phyloP scores from a whole-genome alignment of 1,284 basidiomycete species.

The Quambalaria eucalypti region DNA sequence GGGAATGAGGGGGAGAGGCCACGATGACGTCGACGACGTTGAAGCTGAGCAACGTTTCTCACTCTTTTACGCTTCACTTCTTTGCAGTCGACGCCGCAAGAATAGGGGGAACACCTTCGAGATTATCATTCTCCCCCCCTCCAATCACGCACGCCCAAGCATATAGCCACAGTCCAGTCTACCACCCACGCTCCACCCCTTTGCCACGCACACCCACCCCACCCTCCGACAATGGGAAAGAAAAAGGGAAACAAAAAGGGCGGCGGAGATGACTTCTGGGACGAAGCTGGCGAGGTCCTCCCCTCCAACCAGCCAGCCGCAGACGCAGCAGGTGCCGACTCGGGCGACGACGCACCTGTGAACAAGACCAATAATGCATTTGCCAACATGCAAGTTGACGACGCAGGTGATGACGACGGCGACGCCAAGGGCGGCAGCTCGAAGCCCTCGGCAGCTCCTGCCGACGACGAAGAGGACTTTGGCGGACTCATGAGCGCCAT shows the following conservation, averaged over 20 bases:
- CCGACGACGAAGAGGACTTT: slow-evolving; percentile 25
- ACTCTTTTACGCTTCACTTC: not conserved
- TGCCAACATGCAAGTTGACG: slow-evolving; percentile 8
- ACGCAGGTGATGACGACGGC: slow-evolving; percentile 5
- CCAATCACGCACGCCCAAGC: too few species aligned
- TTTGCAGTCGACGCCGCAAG: not conserved
- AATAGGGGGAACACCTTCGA: too few species aligned
- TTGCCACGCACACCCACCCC: too few species aligned
- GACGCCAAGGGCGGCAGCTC: not conserved
- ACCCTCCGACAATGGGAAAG: slow-evolving; percentile 25
- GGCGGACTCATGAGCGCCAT: slow-evolving; percentile 29
- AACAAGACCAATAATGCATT: slow-evolving; percentile 8
- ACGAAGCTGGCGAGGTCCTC: slow-evolving; percentile 28
- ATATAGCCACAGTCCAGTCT: too few species aligned
- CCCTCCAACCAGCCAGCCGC: slow-evolving; percentile 14
- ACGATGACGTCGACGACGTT: not conserved
- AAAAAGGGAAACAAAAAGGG: slow-evolving; percentile 35
- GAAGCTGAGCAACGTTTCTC: not conserved
- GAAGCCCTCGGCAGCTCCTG: slow-evolving; percentile 14
- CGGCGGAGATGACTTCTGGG: slow-evolving; percentile 33
- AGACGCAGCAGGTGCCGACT: not conserved
- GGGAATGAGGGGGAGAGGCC: too few species aligned
- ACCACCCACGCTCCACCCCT: too few species aligned
- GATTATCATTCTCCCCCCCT: too few species aligned
- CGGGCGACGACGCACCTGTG: slow-evolving; percentile 5